Conservation (phyloP, 1,284 basidiomycete species). For the Marasmius oreades region DNA sequence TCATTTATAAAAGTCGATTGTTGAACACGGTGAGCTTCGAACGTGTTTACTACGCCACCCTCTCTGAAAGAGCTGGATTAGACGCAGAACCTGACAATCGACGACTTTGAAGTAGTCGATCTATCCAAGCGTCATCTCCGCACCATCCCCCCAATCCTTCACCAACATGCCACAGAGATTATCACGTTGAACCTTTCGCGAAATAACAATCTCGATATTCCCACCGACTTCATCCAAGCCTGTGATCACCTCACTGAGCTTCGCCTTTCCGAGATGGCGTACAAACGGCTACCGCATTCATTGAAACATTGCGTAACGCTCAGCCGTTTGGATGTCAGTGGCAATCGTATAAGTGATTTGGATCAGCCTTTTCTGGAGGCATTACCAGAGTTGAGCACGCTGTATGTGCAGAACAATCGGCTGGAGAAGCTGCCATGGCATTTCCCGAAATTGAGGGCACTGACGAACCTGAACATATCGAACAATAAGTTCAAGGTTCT, state of each 20-base stretch:
- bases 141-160: slow-evolving; percentile 88
- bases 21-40: slow-evolving; percentile 56
- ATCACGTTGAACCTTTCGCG: slow-evolving; percentile 87
- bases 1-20: slow-evolving; percentile 77
- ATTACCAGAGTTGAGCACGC: slow-evolving; percentile 68
- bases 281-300: slow-evolving; percentile 90
- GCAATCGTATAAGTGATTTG: slow-evolving; percentile 90
- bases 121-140: slow-evolving; percentile 82
- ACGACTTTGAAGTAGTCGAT: slow-evolving; percentile 82
- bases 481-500: slow-evolving; percentile 94
- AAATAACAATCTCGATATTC: slow-evolving; percentile 96
- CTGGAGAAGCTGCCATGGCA: slow-evolving; percentile 85
- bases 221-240: slow-evolving; percentile 93
- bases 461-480: slow-evolving; percentile 89
- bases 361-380: slow-evolving; percentile 83
- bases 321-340: slow-evolving; percentile 86
- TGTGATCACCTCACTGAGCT: slow-evolving; percentile 85
- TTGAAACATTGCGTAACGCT: slow-evolving; percentile 77
- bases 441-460: slow-evolving; percentile 70
- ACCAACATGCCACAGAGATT: slow-evolving; percentile 85
- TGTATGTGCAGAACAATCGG: slow-evolving; percentile 92
- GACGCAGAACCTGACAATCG: slow-evolving; percentile 31
- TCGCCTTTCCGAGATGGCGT: slow-evolving; percentile 88
- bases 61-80: neutral
- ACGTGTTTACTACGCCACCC: slow-evolving; percentile 5